These are phyloP conservation scores for Candida anglica DNA, from an alignment of 805 yeast species.

Conservation along the genomic window DNA sequence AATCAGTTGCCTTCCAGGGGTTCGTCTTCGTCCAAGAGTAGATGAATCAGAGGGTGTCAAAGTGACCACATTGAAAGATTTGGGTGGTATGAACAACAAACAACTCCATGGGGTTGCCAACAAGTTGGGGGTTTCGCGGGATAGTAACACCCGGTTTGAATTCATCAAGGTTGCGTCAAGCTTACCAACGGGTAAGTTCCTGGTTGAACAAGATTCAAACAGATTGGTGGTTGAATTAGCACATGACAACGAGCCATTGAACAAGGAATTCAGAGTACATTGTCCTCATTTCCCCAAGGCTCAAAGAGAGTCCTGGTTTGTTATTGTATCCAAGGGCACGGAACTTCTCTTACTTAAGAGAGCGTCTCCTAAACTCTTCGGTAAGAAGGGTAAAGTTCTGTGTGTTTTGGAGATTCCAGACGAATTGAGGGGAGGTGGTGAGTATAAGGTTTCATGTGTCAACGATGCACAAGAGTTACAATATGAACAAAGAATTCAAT, in stretches of 20 bases:
- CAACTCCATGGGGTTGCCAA: conserved; percentile 31
- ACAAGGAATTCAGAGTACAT: conserved; percentile 62
- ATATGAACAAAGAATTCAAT: conserved; percentile 23
- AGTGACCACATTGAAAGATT: conserved; percentile 24
- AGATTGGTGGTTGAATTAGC: conserved; percentile 41
- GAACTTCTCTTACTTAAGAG: conserved; percentile 69
- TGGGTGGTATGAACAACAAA: conserved; percentile 41
- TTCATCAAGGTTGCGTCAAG: conserved; percentile 52
- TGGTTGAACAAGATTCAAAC: conserved; percentile 34
- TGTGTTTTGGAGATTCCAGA: conserved; percentile 50
- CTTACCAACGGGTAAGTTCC: conserved; percentile 58
- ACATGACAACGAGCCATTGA: conserved; percentile 50
- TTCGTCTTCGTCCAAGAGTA: conserved; percentile 3
- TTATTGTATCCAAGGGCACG: conserved; percentile 46
- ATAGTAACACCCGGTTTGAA: conserved; percentile 39
- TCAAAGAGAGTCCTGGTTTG: conserved; percentile 93
- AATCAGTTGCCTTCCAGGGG: conserved; percentile 51
- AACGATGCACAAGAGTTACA: conserved; percentile 65
- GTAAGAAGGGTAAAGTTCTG: conserved; percentile 33
- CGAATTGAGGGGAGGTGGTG: conserved; percentile 39
- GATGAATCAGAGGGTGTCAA: background rate
- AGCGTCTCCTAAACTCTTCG: conserved; percentile 54
- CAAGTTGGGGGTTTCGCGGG: conserved; percentile 38
- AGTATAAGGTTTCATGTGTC: conserved; percentile 46
- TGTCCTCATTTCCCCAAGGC: conserved; percentile 83